phyloP scores from a whole-genome alignment of 371 early-diverging fungal genomes.

The Mucor mucedo region DNA sequence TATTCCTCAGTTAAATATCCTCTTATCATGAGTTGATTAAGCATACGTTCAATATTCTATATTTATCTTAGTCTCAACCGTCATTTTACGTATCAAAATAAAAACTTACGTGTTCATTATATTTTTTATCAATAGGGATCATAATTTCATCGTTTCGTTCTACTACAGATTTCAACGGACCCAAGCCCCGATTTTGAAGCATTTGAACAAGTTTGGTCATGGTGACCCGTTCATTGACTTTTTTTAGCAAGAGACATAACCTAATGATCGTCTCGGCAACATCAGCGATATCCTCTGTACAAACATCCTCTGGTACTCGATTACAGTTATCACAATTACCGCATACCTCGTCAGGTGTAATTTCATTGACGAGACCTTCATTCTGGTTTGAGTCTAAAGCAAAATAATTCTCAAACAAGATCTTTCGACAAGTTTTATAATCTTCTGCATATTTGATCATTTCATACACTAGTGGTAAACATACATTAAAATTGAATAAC shows the following conservation, averaged over 20 bases:
- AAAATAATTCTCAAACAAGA: slow-evolving; percentile 70
- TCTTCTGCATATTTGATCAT: slow-evolving; percentile 75
- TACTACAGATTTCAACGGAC: slow-evolving; percentile 40
- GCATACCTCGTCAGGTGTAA: slow-evolving; percentile 47
- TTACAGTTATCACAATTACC: slow-evolving; percentile 62
- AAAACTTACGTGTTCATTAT: slow-evolving; percentile 32
- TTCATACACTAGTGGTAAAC: slow-evolving; percentile 47
- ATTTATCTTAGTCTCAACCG: no score
- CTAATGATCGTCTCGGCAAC: slow-evolving; percentile 51
- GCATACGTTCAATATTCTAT: slow-evolving; percentile 32
- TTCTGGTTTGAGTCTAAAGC: slow-evolving; percentile 34
- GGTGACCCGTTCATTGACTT: slow-evolving; percentile 53
- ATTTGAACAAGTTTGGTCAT: slow-evolving; percentile 57
- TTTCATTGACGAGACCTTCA: slow-evolving; percentile 36
- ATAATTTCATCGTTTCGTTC: slow-evolving; percentile 31
- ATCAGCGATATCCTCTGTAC: slow-evolving; percentile 37
- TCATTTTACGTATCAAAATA: no score
- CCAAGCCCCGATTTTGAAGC: slow-evolving; percentile 49
- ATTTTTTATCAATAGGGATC: slow-evolving; percentile 41
- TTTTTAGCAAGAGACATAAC: slow-evolving; percentile 42
- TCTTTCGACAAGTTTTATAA: slow-evolving; percentile 65
- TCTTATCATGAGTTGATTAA: slow-evolving; percentile 16
- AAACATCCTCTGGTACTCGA: slow-evolving; percentile 20
- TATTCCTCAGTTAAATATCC: slow-evolving; percentile 25
- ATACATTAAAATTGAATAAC: neutral